These are phyloP conservation scores for Ogataea philodendri DNA, from an alignment of 805 yeast genomes.

Conservation along the genomic window DNA sequence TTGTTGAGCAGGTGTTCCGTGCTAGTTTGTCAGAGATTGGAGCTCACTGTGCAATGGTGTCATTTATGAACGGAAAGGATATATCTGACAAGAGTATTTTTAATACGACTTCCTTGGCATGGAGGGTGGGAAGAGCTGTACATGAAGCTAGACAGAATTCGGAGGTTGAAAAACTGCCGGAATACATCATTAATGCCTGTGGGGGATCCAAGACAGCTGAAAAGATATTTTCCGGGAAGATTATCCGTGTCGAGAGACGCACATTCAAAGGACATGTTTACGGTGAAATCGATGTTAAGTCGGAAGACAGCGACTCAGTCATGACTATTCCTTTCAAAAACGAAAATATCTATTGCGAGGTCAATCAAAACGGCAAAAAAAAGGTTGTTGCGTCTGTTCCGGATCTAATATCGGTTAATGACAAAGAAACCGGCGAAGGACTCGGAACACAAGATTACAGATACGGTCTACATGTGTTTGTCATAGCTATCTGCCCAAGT, in stretches of 20 bases:
- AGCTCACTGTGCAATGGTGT: conserved; percentile 36
- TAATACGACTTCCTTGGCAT: conserved; percentile 38
- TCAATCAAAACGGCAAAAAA: conserved; percentile 17
- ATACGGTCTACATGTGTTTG: conserved; percentile 42
- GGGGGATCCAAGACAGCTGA: conserved; percentile 36
- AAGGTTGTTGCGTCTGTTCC: conserved; percentile 39
- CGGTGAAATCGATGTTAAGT: conserved; percentile 38
- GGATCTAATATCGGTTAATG: conserved; percentile 40
- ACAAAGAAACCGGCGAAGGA: conserved; percentile 39
- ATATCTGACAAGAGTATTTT: conserved; percentile 31
- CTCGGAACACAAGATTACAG: conserved; percentile 46
- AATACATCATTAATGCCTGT: conserved; percentile 35
- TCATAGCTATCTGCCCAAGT: conserved; percentile 37
- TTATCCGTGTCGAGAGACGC: conserved; percentile 40
- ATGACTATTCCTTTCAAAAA: conserved; percentile 42
- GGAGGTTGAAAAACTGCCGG: conserved; percentile 35
- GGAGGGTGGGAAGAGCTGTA: conserved; percentile 47
- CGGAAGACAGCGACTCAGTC: conserved; percentile 14
- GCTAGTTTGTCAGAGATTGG: conserved; percentile 41
- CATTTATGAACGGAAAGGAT: conserved; percentile 3
- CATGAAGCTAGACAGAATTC: conserved; percentile 33
- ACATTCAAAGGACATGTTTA: conserved; percentile 41
- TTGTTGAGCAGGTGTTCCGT: conserved; percentile 38
- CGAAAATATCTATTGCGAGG: conserved; percentile 39
- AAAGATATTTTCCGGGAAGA: conserved; percentile 39